phyloP scores from a whole-genome alignment of 2,329 filamentous ascomycete genomes.

The Colletotrichum simmondsii region DNA sequence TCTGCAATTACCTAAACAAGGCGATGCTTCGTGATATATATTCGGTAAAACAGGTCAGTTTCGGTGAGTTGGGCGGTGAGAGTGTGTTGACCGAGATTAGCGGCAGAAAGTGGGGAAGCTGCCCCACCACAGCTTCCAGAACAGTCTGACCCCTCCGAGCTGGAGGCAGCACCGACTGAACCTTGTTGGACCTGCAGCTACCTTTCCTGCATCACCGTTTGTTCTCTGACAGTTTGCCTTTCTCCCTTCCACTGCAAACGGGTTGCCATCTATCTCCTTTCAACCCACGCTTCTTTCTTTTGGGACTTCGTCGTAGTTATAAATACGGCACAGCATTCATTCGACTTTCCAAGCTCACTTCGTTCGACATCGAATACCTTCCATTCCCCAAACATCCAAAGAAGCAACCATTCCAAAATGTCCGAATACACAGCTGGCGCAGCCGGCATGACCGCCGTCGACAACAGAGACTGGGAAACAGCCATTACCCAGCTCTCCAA shows the following conservation, averaged over 20 bases:
- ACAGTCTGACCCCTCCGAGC: conserved; percentile 34
- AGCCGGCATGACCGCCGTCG: conserved; percentile 73
- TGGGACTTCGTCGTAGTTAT: neutral
- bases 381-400: neutral
- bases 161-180: neutral
- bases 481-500: conserved; percentile 76
- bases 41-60: neutral
- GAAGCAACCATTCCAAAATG: conserved; percentile 50
- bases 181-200: neutral
- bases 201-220: neutral
- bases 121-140: conserved; percentile 48
- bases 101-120: conserved; percentile 5
- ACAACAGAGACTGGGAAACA: conserved; percentile 70
- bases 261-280: neutral
- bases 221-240: neutral
- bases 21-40: neutral
- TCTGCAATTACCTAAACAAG: neutral
- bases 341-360: neutral
- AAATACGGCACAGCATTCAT: neutral
- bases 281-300: neutral
- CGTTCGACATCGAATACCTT: neutral
- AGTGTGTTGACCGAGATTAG: neutral
- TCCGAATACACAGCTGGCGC: conserved; percentile 61
- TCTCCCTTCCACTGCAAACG: neutral
- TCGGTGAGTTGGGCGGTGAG: neutral